Base-by-base conservation (phyloP, 202 grass and related monocot species). In the Tripidium arundinaceum region DNA sequence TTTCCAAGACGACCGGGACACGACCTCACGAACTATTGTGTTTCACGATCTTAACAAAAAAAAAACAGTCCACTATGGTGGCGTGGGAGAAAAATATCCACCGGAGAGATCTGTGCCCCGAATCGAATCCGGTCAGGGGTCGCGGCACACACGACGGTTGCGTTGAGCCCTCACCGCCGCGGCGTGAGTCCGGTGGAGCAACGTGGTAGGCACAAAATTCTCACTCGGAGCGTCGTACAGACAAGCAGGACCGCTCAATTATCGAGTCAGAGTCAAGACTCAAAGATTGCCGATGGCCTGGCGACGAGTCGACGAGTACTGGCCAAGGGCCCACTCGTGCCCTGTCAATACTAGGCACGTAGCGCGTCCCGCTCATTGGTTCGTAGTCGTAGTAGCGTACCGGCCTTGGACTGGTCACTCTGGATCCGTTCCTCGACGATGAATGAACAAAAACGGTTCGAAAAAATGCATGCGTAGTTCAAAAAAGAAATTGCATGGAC, bases 141-240 rank as follows among this genome's bases (percentile, higher is more conserved):
- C 16, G 13, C 41, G 29, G 40, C 2, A 15, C 3, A 61, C 87
- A 85, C 87, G 45, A 85, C 58, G 45, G 60, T 34, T 27, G 59
- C 73, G 42, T 76, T 21, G 62, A 26, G 25, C 22, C 8, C 27
- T 29, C 58, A 21, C 5, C 43, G 38, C 52, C n/a, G 5, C 29
- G 24, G 11, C n/a, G 62, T 67, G 62, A 50, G 14, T 10, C 4
- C 4, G 24, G 4, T 14, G 59, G 12, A 67, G 26, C 47, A 27
- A 85, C 71, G 21, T 78, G 82, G 66, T 8, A 18, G 29, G 29
- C 78, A 66, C 43, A 76, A 41, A 69, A 76, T 29, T 28, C 21
- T 27, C 54, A 14, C 27, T 45, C 18, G 10, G 8, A 34, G 26
- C 18, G 50, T 49, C 11, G 11, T 37, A 65, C 26, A 13, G 12